phyloP scores from a whole-genome alignment of 2,329 filamentous ascomycete species.

The Alternaria sp. region DNA sequence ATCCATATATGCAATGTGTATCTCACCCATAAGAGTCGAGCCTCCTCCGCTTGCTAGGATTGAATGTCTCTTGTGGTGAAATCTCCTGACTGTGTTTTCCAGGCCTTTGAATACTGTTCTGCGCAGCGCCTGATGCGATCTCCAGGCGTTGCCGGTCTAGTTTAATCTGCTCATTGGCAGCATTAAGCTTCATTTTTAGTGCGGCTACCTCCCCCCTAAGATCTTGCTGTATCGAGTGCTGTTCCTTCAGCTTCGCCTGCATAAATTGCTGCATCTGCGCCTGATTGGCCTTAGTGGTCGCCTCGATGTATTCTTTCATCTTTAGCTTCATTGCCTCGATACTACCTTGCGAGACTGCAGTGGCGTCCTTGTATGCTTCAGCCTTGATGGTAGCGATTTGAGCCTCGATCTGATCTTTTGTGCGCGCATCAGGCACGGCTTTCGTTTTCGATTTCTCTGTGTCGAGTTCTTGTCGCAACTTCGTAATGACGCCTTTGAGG shows the following conservation, averaged over 20 bases:
- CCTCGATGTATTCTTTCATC: background rate
- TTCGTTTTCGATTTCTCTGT: background rate
- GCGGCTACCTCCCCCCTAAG: too few species aligned
- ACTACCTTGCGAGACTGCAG: background rate
- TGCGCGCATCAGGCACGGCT: background rate
- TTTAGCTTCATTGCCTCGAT: background rate
- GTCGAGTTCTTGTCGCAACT: background rate
- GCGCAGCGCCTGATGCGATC: background rate
- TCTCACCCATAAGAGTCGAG: background rate
- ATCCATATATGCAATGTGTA: background rate
- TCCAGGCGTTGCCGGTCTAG: background rate
- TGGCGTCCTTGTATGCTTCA: background rate
- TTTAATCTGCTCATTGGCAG: background rate
- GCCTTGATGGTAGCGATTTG: background rate
- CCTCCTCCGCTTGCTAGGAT: slow-evolving; percentile 7
- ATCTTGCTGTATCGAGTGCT: background rate
- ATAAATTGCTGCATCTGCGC: background rate
- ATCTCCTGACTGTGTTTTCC: background rate
- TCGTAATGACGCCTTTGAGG: background rate
- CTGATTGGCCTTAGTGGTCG: background rate
- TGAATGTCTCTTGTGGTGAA: background rate
- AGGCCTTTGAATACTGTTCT: background rate
- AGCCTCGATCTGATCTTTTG: background rate
- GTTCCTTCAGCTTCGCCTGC: background rate
- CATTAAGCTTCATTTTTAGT: background rate